A percentile compares a stretch with the other conserved stretches of the same genome.
phyloP scores from a whole-genome alignment of 306 rosid species.

The Cicer cuneatum region DNA sequence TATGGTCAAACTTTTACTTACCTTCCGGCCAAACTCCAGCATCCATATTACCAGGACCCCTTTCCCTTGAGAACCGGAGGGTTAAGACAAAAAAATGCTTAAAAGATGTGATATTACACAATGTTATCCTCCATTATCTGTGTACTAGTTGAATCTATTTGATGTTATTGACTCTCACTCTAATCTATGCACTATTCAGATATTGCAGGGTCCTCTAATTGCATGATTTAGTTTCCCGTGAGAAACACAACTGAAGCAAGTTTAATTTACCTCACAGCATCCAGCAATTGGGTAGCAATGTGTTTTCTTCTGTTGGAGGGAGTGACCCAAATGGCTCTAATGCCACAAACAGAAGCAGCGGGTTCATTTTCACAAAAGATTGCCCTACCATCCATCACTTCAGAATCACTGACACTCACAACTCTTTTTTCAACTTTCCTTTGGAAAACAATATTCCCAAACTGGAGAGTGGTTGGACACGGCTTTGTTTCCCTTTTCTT shows the following conservation, averaged over 20 bases:
- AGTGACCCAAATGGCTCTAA: constrained; percentile 89
- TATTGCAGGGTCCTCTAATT: background rate
- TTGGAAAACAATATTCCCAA: constrained; percentile 70
- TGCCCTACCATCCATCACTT: constrained; percentile 55
- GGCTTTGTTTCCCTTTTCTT: constrained; percentile 45
- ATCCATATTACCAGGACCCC: no score
- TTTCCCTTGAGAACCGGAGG: no score
- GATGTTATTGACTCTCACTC: constrained; percentile 17
- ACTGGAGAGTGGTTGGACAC: constrained; percentile 53
- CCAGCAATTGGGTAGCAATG: constrained; percentile 73
- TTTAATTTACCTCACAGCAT: constrained; percentile 69
- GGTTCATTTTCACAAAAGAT: constrained; percentile 65
- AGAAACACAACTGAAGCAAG: background rate
- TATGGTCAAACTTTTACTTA: no score
- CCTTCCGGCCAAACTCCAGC: no score
- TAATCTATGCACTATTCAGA: background rate
- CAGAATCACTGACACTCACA: constrained; percentile 41
- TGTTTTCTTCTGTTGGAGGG: constrained; percentile 76
- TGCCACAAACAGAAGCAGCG: constrained; percentile 71
- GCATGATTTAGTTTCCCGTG: background rate
- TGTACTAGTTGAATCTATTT: constrained; percentile 10
- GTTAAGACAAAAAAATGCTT: background rate
- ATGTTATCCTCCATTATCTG: background rate
- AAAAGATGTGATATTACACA: constrained; percentile 5
- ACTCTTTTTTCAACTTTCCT: constrained; percentile 64